These are phyloP conservation scores for Thelonectria blattea DNA, from an alignment of 2,329 filamentous ascomycete species.

Conservation along the genomic window DNA sequence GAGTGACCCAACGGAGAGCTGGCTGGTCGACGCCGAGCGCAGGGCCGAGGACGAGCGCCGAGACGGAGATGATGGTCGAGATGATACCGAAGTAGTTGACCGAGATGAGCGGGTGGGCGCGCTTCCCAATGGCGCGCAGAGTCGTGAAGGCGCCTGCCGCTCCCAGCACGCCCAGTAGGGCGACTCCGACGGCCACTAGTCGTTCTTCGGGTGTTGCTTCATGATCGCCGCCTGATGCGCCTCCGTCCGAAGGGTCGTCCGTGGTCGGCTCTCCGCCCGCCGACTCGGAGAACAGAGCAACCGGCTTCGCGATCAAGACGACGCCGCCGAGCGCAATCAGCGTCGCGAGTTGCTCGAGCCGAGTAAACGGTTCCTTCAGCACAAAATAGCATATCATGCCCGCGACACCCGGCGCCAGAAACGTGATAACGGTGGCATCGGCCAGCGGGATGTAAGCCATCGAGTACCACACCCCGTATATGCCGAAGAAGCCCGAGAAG, in stretches of 20 bases:
- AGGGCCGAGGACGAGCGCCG: constrained; percentile 62
- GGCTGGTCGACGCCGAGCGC: constrained; percentile 54
- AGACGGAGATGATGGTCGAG: constrained; percentile 70
- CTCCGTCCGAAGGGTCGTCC: constrained; percentile 21
- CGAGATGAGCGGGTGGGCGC: constrained; percentile 81
- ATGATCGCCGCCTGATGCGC: constrained; percentile 43
- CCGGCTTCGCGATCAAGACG: constrained; percentile 79
- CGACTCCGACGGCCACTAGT: constrained; percentile 71
- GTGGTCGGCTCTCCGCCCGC: constrained; percentile 29
- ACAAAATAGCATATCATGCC: constrained; percentile 82
- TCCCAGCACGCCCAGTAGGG: constrained; percentile 79
- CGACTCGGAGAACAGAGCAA: constrained; percentile 55
- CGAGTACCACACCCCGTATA: constrained; percentile 75
- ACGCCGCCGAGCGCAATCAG: constrained; percentile 80
- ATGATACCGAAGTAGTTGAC: constrained; percentile 83
- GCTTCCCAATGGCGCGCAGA: constrained; percentile 79
- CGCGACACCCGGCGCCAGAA: constrained; percentile 78
- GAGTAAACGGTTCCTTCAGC: constrained; percentile 77
- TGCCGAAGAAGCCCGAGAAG: constrained; percentile 74
- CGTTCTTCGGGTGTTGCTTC: constrained; percentile 66
- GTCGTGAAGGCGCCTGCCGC: constrained; percentile 75
- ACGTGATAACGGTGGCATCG: constrained; percentile 89
- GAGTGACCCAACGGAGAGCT: constrained; percentile 51
- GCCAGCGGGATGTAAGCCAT: constrained; percentile 81
- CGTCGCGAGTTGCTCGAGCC: constrained; percentile 76